phyloP scores from a whole-genome alignment of 768 basidiomycete species.

The Boletus vinaceobasis region DNA sequence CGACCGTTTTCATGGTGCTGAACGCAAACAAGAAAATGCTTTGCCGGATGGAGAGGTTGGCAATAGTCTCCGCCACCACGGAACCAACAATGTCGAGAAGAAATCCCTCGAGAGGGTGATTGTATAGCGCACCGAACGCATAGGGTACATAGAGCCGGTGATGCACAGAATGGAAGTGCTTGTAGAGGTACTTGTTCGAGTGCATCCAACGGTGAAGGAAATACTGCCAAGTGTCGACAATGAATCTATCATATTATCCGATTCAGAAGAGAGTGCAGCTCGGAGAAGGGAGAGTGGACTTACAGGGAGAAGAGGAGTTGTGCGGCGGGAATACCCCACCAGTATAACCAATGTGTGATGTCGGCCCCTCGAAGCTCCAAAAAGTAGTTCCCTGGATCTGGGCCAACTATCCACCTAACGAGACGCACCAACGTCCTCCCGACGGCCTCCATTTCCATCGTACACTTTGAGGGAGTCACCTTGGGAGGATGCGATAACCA shows the following conservation, averaged over 20 bases:
- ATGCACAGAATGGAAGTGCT: conserved; percentile 88
- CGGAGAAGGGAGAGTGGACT: conserved; percentile 33
- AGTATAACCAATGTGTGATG: conserved; percentile 70
- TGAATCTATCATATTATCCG: conserved; percentile 53
- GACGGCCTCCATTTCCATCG: conserved; percentile 41
- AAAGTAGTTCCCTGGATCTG: conserved; percentile 35
- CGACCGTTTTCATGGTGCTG: conserved; percentile 89
- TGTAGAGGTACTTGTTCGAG: conserved; percentile 85
- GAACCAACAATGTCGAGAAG: conserved; percentile 84
- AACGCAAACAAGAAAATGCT: conserved; percentile 78
- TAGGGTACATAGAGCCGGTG: conserved; percentile 97
- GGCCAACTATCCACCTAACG: conserved; percentile 40
- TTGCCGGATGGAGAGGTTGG: conserved; percentile 76
- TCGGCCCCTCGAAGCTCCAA: conserved; percentile 37
- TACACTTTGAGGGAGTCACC: conserved; percentile 36
- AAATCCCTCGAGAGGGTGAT: conserved; percentile 94
- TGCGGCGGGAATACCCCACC: conserved; percentile 82
- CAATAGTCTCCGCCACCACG: conserved; percentile 64
- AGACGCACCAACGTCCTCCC: conserved; percentile 39
- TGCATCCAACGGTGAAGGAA: conserved; percentile 93
- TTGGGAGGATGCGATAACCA: conserved; percentile 53
- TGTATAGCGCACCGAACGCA: conserved; percentile 95
- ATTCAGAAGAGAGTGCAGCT: not conserved
- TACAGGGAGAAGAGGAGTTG: conserved; percentile 83
- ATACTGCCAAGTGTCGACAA: conserved; percentile 98